A percentile compares a stretch with the other conserved stretches of the same genome.
phyloP scores from a whole-genome alignment of 306 rosid genomes.

The Trifolium fragiferum region DNA sequence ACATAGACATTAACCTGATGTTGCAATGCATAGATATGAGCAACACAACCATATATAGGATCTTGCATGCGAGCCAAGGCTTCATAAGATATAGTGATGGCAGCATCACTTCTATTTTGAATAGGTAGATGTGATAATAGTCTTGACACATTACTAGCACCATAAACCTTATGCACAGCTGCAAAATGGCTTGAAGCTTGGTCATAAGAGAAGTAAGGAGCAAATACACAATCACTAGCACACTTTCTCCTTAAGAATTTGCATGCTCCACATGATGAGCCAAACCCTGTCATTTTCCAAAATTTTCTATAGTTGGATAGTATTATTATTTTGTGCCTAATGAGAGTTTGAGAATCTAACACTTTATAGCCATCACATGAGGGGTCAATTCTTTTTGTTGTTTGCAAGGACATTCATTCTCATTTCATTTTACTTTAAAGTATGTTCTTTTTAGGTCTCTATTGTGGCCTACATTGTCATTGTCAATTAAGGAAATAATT shows the following conservation, averaged over 20 bases:
- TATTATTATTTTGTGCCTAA: constrained; percentile 33
- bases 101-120: constrained; percentile 72
- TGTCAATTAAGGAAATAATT: constrained; percentile 60
- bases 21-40: constrained; percentile 81
- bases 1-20: constrained; percentile 58
- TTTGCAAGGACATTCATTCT: constrained; percentile 50
- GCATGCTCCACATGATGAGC: constrained; percentile 94
- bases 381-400: constrained; percentile 42
- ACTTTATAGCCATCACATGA: constrained; percentile 67
- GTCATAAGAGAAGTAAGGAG: constrained; percentile 82
- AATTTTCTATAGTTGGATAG: constrained; percentile 14
- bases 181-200: constrained; percentile 75
- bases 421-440: constrained; percentile 37
- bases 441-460: constrained; percentile 69
- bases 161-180: constrained; percentile 87
- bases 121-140: constrained; percentile 70
- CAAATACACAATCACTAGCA: constrained; percentile 68
- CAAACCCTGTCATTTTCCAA: constrained; percentile 66
- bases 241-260: constrained; percentile 86
- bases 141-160: constrained; percentile 85
- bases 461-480: constrained; percentile 74
- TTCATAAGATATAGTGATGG: constrained; percentile 75
- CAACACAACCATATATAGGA: constrained; percentile 82
- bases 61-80: constrained; percentile 84
- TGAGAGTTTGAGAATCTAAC: constrained; percentile 47